Base-by-base conservation (phyloP, 805 yeast genomes). In the Zygosaccharomyces siamensis region DNA sequence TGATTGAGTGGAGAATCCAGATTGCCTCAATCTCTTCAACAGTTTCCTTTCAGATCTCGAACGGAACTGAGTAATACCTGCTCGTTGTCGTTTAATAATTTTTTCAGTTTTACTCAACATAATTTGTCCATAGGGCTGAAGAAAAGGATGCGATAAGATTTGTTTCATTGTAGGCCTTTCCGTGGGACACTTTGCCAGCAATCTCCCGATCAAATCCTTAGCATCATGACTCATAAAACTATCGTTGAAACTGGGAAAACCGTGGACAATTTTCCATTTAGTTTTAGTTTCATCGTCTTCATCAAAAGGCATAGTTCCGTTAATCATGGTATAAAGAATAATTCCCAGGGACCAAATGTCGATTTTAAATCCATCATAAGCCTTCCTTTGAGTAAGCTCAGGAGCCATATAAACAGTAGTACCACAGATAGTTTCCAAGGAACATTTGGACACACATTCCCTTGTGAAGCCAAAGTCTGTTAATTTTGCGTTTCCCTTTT, bases 321-420 rank as follows among this genome's bases (percentile, higher is more conserved):
- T 80, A 0, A 88, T 61, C 76, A 92, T 74, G 0, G 97, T 89
- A 63, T 84, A 93, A 7, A 92, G 68, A 12, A 93, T 89, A 8
- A 93, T 79, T 0, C 99, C 99, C 53, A 92, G 68, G 0, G 97
- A 80, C 99, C 99, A 92, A 5, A 86, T 81, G 63, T 92, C 99
- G 2, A 83, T 81, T 57, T 84, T 83, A 54, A 80, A 76, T 0
- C 97, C 98, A 37, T 81, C 81, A 64, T 89, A 89, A 40, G 82
- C 81, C 51, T 79, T 76, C 52, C 81, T 76, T 47, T 73, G 72
- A 14, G 90, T 72, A 52, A 93, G 72, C 63, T 92, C 99, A 0
- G 99, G 99, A 0, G 99, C 97, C 96, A 92, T 90, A 64, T 92
- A 92, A 3, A 89, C 95, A 0, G 89, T 81, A 0, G 98, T 92